Evolutionary conservation across 495 filamentous ascomycete genomes (phyloP), one percentile per base, ranked within the genome.

Genomic region (Penicillium parvum): DNA sequence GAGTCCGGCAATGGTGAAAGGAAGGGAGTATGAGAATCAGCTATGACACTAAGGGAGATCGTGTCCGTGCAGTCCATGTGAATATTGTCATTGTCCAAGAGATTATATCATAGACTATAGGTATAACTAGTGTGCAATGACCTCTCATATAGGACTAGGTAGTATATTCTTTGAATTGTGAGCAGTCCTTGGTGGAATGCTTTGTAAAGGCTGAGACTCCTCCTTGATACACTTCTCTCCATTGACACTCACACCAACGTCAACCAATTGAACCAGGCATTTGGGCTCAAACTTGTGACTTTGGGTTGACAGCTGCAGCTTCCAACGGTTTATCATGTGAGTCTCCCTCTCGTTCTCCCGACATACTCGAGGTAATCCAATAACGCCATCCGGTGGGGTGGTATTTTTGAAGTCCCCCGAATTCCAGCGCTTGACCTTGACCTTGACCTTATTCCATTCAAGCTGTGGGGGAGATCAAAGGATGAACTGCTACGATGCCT

Each of bases 401-500:
- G n/a, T n/a, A n/a, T n/a, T 30, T 30, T 15, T 15, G 28, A 30
- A 30, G n/a, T 6, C 12, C n/a, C n/a, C n/a, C 28, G n/a, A 6
- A 0, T 30, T 30, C 11, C 7, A n/a, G n/a, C n/a, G n/a, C n/a
- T 15, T 2, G 27, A 29, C 4, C 4, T 15, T 30, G 28, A 30
- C 28, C 16, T 7, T 15, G 28, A n/a, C 28, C 28, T 15, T 15
- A 10, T n/a, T n/a, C 16, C 28, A 30, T 10, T 29, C 10, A 12
- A 15, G 17, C 16, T 9, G 26, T 7, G 7, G 22, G 41, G 21
- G 27, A 30, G 40, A 29, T 17, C 12, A 44, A n/a, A n/a, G 46
- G 46, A 30, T 46, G 46, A 49, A 42, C 45, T 30, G 25, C 23
- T 22, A 44, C 43, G 27, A 61, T 61, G 54, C 49, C 57, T 20